Conservation (phyloP, 2,329 filamentous ascomycete species). For the Delphinella strobiligena region DNA sequence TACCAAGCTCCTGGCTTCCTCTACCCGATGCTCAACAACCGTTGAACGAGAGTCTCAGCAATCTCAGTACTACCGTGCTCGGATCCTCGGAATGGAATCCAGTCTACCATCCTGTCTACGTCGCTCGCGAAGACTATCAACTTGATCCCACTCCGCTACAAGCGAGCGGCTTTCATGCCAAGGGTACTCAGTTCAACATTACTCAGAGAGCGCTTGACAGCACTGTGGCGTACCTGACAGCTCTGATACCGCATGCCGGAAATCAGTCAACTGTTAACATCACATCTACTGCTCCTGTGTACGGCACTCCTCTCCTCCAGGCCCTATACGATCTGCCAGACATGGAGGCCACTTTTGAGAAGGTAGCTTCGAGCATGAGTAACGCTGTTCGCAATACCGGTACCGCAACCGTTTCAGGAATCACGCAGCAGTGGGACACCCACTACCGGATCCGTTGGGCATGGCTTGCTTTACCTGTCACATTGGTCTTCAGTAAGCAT, state of each 20-base stretch:
- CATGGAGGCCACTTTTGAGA: neutral
- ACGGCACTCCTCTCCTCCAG: conserved; percentile 1
- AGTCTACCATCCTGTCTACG: neutral
- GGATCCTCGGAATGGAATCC: neutral
- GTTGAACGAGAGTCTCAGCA: neutral
- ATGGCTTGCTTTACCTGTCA: conserved; percentile 1
- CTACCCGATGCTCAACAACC: neutral
- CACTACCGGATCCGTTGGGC: conserved; percentile 3
- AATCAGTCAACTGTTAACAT: neutral
- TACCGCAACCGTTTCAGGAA: neutral
- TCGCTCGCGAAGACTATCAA: neutral
- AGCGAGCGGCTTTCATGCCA: neutral
- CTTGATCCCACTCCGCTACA: neutral
- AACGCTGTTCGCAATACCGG: neutral
- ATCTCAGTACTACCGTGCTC: neutral
- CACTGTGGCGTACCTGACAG: neutral
- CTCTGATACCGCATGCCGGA: neutral
- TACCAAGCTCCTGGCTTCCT: neutral
- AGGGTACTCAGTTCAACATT: neutral
- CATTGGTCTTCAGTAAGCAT: neutral
- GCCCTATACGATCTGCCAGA: neutral
- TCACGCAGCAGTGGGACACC: neutral
- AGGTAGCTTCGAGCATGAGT: conserved; percentile 3
- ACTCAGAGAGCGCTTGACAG: neutral
- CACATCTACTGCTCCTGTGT: neutral